Base-by-base conservation (phyloP, 495 filamentous ascomycete genomes). In the Neurospora terricola region DNA sequence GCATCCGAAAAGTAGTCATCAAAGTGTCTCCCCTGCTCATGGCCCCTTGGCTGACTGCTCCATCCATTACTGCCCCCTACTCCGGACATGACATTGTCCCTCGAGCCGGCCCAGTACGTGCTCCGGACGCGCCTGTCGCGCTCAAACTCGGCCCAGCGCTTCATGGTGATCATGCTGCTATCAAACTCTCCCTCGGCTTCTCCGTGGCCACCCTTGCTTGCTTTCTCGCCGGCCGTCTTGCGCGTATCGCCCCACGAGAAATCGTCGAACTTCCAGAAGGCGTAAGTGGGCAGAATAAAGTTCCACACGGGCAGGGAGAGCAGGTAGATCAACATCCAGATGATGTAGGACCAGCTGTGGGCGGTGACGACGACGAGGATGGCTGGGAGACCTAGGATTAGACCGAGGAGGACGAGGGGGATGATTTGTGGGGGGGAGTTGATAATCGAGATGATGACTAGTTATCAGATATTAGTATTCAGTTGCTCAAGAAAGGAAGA, bases 211-310 rank as follows among this genome's bases (percentile, higher is more conserved):
- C 89, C 89, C 76, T 87, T 86, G 84, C 93, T 93, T 11, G 87
- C 89, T 84, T 93, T 93, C 78, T 96, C 96, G 3, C 94, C 94
- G 2, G 90, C 94, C 14, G 95, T 97, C 88, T 98, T 96, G 37
- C 96, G 89, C 37, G 96, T 99, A 76, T 99, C 96, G 75, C 96
- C 96, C 96, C 96, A 99, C 78, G 92, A 96, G 86, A 99, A 99
- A 82, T 99, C 96, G 78, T 99, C 96, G 80, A 99, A 99, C 81
- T 99, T 98, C 96, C 96, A 99, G 85, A 93, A 99, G 7, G 96
- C 92, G 78, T 99, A 99, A 18, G 88, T 88, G 0, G 96, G 96
- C 4, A 99, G 91, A 18, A 99, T 87, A 75, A 98, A 96, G 82
- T 99, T 99, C 96, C 96, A 99, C 72, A 99, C 88, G 0, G 96